Base-by-base conservation (phyloP, 2,329 filamentous ascomycete genomes). In the Diaporthe velutina region DNA sequence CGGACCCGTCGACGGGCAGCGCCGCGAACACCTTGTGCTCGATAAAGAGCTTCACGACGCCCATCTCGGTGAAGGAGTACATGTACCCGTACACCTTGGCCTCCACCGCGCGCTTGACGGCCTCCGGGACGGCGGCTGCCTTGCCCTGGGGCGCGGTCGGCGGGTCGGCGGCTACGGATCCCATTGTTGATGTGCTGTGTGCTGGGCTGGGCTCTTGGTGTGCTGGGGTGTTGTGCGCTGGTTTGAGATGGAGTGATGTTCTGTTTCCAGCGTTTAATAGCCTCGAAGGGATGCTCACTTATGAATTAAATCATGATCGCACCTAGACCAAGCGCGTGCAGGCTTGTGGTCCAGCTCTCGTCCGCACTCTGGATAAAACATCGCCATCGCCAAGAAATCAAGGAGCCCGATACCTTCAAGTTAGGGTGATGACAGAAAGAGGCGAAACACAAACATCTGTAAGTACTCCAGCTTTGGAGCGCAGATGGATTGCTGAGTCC, bases 31-130 rank as follows among this genome's bases (percentile, higher is more conserved):
- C 61, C 19, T 25, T 25, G 61, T 67, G 61, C 42, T 67, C 61
- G 61, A 67, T 67, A 45, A 67, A 67, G 42, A 67, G 61, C 61
- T 67, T 67, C 25, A 67, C 61, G 28, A 8, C 61, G 40, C 61
- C 61, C 61, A 67, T 67, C 45, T 67, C 61, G 45, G 22, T 67
- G 61, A 67, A 67, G 4, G 61, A 67, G 61, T 67, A 52, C 61
- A 67, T 67, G 61, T 67, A 67, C 8, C 61, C 61, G 45, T 67
- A 67, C 13, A 67, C 42, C 61, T 67, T 67, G 30, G 42, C 61
- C 30, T 67, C 61, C 28, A 67, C 61, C 22, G 61, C 61, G 45
- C 42, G 42, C 61, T 50, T 67, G 28, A 67, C 42, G 12, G 61
- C 61, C 19, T 67, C 61, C 22, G 61, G 42, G 12, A 67, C 61